These are phyloP conservation scores for Anthoceros angustus DNA, from an alignment of 225 moss, liverwort and hornwort species.

Conservation along the genomic window DNA sequence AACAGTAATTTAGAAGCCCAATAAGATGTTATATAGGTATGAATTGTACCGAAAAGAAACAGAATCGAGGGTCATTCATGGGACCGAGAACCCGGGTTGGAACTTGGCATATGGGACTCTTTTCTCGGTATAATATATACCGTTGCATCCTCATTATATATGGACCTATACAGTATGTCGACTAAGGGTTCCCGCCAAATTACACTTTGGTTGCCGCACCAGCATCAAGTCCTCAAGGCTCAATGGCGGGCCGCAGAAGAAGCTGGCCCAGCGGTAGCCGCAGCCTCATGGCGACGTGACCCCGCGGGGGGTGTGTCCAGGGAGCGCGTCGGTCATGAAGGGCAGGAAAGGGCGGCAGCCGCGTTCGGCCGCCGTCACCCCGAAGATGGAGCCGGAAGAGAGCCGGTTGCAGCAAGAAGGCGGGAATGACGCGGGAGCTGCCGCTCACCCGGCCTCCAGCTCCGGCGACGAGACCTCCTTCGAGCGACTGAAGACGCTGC, in stretches of 20 bases:
- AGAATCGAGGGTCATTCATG: no score
- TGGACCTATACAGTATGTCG: no score
- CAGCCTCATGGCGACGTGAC: no score
- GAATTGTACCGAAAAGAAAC: no score
- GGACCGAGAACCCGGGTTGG: no score
- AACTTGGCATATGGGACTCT: no score
- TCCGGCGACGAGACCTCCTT: constrained; percentile 29
- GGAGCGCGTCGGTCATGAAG: not conserved
- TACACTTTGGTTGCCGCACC: constrained; percentile 1
- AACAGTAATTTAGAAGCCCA: no score
- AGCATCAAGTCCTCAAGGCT: not conserved
- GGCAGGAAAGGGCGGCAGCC: not conserved
- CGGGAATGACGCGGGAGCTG: constrained; percentile 14
- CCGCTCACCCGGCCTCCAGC: constrained; percentile 13
- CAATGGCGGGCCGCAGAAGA: not conserved
- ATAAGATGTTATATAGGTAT: no score
- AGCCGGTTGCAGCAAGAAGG: constrained; percentile 30
- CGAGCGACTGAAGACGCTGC: constrained; percentile 59
- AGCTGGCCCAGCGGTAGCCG: not conserved
- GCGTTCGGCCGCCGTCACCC: constrained; percentile 15
- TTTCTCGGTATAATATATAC: no score
- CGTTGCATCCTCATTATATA: no score
- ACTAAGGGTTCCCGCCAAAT: not conserved
- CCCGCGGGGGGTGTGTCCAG: not conserved
- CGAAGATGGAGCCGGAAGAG: constrained; percentile 56